Base-by-base conservation (phyloP, 495 filamentous ascomycete species). In the Penicillium turbatum region DNA sequence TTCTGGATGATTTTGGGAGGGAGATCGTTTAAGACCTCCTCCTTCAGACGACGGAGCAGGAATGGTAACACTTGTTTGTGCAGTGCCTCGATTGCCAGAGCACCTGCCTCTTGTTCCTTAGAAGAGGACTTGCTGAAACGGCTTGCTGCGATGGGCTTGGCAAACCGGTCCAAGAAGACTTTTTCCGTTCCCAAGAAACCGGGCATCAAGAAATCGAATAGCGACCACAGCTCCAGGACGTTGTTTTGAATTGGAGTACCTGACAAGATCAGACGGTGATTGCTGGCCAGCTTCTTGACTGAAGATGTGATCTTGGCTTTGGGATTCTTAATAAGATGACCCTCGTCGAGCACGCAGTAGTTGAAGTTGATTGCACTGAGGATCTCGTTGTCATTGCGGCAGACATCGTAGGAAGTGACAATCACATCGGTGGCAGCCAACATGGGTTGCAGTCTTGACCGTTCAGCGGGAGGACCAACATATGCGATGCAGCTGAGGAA, bases 231-330 rank as follows among this genome's bases (percentile, higher is more conserved):
- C 64, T 98, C 93, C 7, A 96, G 79, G 16, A 98, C 86, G 66
- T 97, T 98, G 71, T 98, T 98, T 67, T 98, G 93, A 62, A 98
- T 98, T 0, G 93, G 93, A 2, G 93, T 98, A 37, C 93, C 93
- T 11, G 93, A 97, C 5, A 98, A 81, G 56, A 98, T 97, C 32
- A 98, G 77, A 10, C 93, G 89, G 69, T 98, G 93, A 56, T 97
- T 96, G 67, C 89, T 95, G 21, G 79, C 62, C 32, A 98, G 74
- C 36, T 81, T 80, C 75, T 98, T 98, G 55, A 97, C 95, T 1
- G 92, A 91, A 29, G 88, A 69, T 5, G 88, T 95, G 45, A 92
- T 88, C 73, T 97, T 97, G 0, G 95, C 88, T 64, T 89, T 91
- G 1, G 95, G 88, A 65, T 98, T 98, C 77, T 98, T 98, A 76